Evolutionary conservation across 345 rosid species (phyloP).

Genomic region (Bruguiera gymnorhiza): DNA sequence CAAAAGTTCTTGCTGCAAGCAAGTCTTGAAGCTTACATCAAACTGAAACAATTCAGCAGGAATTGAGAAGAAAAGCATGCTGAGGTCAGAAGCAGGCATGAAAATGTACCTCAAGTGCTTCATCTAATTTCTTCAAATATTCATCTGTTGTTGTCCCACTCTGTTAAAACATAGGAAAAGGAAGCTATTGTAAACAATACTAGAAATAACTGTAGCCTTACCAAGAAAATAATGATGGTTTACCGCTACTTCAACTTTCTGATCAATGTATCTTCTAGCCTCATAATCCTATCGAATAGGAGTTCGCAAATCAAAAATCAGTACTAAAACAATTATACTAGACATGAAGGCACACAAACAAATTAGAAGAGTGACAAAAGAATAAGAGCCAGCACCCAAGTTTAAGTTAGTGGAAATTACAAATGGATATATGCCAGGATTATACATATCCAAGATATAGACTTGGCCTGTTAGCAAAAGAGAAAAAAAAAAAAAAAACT

Average conservation of each 20-base stretch:
- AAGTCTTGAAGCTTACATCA: background rate
- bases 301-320: background rate
- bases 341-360: constrained; percentile 13
- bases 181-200: constrained; percentile 8
- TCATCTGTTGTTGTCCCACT: constrained; percentile 73
- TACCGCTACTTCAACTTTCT: constrained; percentile 82
- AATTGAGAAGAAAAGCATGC: constrained; percentile 6
- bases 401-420: constrained; percentile 46
- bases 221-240: constrained; percentile 13
- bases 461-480: constrained; percentile 57
- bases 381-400: constrained; percentile 7
- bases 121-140: constrained; percentile 70
- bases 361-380: background rate
- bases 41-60: background rate
- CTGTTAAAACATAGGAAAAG: constrained; percentile 34
- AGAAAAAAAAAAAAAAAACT: constrained; percentile 6
- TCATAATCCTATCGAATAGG: constrained; percentile 52
- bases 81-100: constrained; percentile 7
- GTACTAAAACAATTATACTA: background rate
- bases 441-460: constrained; percentile 83
- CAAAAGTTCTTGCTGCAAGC: background rate
- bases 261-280: constrained; percentile 70
- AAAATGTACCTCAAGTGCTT: constrained; percentile 73
- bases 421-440: constrained; percentile 79
- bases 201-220: constrained; percentile 8